Conservation (phyloP, 2,329 filamentous ascomycete species). For the Colletotrichum musae region DNA sequence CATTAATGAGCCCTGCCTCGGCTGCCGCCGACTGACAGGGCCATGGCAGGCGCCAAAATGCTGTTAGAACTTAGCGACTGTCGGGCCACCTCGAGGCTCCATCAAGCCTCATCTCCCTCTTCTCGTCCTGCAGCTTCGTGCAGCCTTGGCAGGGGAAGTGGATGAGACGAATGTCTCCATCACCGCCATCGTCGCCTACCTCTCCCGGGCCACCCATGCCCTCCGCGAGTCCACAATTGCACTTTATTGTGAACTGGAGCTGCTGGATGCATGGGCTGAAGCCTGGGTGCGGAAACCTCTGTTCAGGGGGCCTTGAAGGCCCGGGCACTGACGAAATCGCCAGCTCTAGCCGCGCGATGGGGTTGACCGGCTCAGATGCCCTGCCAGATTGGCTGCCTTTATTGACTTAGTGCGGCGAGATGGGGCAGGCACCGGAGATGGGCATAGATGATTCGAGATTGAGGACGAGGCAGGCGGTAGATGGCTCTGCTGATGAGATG, state of each 20-base stretch:
- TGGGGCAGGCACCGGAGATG: slow-evolving; percentile 35
- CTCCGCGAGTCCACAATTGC: slow-evolving; percentile 16
- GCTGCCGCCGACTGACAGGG: slow-evolving; percentile 37
- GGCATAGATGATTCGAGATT: slow-evolving; percentile 35
- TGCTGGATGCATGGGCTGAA: slow-evolving; percentile 10
- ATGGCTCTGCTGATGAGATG: neutral
- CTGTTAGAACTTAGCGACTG: neutral
- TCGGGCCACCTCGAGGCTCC: slow-evolving; percentile 7
- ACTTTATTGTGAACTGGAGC: slow-evolving; percentile 16
- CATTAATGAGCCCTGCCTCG: slow-evolving; percentile 34
- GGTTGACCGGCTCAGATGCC: slow-evolving; percentile 18
- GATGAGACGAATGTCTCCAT: slow-evolving; percentile 37
- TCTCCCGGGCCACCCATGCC: slow-evolving; percentile 14
- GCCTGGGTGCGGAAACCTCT: neutral
- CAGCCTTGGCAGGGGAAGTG: slow-evolving; percentile 36
- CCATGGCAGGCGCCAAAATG: slow-evolving; percentile 8
- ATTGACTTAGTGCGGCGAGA: slow-evolving; percentile 29
- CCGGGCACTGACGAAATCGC: slow-evolving; percentile 33
- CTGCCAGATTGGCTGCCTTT: slow-evolving; percentile 27
- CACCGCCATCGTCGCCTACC: neutral
- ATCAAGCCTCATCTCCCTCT: slow-evolving; percentile 35
- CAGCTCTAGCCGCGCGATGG: slow-evolving; percentile 39
- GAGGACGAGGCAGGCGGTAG: neutral
- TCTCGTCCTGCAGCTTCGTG: slow-evolving; percentile 22
- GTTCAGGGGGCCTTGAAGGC: slow-evolving; percentile 11